phyloP scores from a whole-genome alignment of 2,329 filamentous ascomycete species.

The Neofusicoccum kwambonambiense region DNA sequence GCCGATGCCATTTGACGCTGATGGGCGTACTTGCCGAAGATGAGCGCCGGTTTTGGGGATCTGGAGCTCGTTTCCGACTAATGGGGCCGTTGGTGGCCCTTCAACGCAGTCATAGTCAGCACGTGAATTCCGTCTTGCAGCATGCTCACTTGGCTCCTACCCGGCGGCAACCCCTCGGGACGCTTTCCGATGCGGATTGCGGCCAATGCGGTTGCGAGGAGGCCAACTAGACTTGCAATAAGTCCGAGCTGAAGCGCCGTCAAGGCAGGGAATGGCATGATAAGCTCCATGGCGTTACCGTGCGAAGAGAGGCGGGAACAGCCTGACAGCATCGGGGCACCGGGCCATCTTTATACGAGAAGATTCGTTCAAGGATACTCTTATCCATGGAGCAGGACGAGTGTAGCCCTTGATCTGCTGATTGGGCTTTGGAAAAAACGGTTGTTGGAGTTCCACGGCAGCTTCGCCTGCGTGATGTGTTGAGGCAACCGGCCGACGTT shows the following conservation, averaged over 20 bases:
- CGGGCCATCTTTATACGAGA: no score
- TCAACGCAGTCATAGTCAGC: no score
- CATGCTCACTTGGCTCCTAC: not conserved
- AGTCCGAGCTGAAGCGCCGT: not conserved
- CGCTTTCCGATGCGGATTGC: not conserved
- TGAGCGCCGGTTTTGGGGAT: conserved; percentile 15
- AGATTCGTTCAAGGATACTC: no score
- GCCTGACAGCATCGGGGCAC: no score
- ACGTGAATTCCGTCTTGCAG: not conserved
- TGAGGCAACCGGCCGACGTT: not conserved
- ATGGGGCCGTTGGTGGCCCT: conserved; percentile 19
- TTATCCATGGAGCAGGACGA: no score
- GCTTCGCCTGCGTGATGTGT: not conserved
- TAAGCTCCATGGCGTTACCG: not conserved
- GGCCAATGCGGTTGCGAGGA: not conserved
- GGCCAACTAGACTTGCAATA: not conserved
- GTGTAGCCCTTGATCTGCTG: no score
- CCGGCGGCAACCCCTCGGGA: not conserved
- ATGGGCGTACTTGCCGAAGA: not conserved
- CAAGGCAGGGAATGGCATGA: not conserved
- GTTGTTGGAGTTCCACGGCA: not conserved
- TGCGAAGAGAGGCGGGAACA: no score
- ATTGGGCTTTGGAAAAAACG: not conserved
- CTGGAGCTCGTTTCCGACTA: conserved; percentile 16
- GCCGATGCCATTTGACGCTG: not conserved